Evolutionary conservation across 192 early-diverging fungal genomes (phyloP).

Genomic region (Spinellus fusiger): DNA sequence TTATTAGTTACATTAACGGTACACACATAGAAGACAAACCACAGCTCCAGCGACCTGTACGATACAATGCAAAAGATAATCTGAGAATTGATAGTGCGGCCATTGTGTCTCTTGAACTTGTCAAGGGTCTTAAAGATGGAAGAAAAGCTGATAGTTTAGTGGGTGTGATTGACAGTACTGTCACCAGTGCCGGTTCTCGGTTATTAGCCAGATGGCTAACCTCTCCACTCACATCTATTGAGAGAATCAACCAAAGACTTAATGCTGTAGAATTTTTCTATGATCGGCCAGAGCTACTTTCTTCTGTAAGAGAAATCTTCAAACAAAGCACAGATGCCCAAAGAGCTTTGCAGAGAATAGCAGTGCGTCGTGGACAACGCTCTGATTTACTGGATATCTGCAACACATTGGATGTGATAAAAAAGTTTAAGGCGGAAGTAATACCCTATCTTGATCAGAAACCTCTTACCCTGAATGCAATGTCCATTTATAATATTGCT

Average conservation of each 20-base stretch:
- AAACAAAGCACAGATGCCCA: slow-evolving; percentile 57
- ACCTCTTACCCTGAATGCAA: not conserved
- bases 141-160: slow-evolving; percentile 59
- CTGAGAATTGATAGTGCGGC: slow-evolving; percentile 80
- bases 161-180: slow-evolving; percentile 67
- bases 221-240: slow-evolving; percentile 58
- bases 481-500: slow-evolving; percentile 16
- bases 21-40: slow-evolving; percentile 64
- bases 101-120: slow-evolving; percentile 71
- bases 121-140: slow-evolving; percentile 48
- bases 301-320: slow-evolving; percentile 45
- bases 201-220: slow-evolving; percentile 65
- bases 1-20: slow-evolving; percentile 67
- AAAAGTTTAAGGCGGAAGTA: slow-evolving; percentile 32
- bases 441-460: not conserved
- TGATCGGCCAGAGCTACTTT: slow-evolving; percentile 43
- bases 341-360: slow-evolving; percentile 64
- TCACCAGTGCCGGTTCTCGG: slow-evolving; percentile 72
- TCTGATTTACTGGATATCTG: slow-evolving; percentile 58
- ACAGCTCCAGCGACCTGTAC: slow-evolving; percentile 56
- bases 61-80: slow-evolving; percentile 45
- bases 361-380: slow-evolving; percentile 56
- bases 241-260: slow-evolving; percentile 62
- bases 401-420: slow-evolving; percentile 48
- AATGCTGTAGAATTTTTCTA: slow-evolving; percentile 73